These are phyloP conservation scores for Polygonum maritimum DNA, from an alignment of 148 eudicot genomes.

Conservation along the genomic window DNA sequence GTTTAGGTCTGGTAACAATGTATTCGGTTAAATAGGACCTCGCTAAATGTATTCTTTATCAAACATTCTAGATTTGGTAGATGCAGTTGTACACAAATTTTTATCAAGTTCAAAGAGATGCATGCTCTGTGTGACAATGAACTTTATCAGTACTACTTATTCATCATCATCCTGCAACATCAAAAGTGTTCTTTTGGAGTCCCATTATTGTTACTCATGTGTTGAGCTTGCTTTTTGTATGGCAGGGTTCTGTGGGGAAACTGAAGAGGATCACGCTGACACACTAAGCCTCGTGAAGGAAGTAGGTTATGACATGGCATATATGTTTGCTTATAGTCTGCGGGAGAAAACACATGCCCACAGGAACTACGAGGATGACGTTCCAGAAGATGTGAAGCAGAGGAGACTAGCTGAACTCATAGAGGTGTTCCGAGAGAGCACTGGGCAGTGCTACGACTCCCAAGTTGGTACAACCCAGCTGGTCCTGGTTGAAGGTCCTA, in stretches of 20 bases:
- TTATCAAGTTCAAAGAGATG: no score
- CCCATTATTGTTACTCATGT: background rate
- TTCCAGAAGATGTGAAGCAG: slow-evolving; percentile 73
- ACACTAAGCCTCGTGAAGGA: slow-evolving; percentile 67
- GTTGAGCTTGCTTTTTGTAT: background rate
- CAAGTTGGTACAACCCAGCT: slow-evolving; percentile 74
- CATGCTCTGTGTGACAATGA: no score
- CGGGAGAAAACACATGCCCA: slow-evolving; percentile 99
- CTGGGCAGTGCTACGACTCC: slow-evolving; percentile 76
- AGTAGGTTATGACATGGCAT: slow-evolving; percentile 95
- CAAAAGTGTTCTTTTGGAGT: no score
- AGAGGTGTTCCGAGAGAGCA: slow-evolving; percentile 75
- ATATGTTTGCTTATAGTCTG: slow-evolving; percentile 99
- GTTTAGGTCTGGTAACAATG: no score
- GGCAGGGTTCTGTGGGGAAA: slow-evolving; percentile 89
- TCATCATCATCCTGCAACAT: no score
- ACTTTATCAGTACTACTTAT: no score
- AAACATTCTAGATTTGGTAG: no score
- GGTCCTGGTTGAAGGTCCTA: slow-evolving; percentile 93
- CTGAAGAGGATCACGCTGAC: slow-evolving; percentile 75
- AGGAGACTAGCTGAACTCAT: slow-evolving; percentile 86
- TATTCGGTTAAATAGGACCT: no score
- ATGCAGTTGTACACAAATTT: no score
- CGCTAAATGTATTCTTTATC: no score
- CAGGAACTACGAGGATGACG: slow-evolving; percentile 75